Evolutionary conservation across 1,284 basidiomycete species (phyloP).

Genomic region (Ganoderma lucidum): DNA sequence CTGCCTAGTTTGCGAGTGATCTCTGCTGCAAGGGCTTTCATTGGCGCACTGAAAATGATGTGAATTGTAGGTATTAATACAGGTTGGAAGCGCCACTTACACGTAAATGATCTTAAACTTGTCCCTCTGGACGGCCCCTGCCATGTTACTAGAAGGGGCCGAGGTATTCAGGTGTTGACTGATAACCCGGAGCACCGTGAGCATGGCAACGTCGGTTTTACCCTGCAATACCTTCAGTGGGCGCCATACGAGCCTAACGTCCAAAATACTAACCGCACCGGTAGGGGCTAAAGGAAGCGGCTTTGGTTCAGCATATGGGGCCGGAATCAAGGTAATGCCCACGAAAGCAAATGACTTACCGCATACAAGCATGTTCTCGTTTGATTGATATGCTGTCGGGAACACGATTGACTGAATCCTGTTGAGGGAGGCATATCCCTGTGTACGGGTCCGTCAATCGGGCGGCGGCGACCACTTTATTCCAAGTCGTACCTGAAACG

Average conservation of each 20-base stretch:
- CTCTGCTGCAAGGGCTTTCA: constrained; percentile 98
- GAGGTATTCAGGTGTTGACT: constrained; percentile 67
- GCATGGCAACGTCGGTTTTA: constrained; percentile 99
- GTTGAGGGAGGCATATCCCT: constrained; percentile 92
- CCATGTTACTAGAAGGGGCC: constrained; percentile 46
- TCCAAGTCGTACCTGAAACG: constrained; percentile 76
- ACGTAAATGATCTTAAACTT: constrained; percentile 99
- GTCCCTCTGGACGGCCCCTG: constrained; percentile 69
- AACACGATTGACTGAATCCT: constrained; percentile 97
- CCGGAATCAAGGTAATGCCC: not conserved
- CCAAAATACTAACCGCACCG: constrained; percentile 77
- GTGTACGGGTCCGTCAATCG: not conserved
- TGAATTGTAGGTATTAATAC: not conserved
- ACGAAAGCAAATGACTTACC: constrained; percentile 58
- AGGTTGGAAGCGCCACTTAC: constrained; percentile 48
- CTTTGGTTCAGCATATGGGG: not conserved
- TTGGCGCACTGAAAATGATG: constrained; percentile 76
- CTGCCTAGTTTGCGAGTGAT: constrained; percentile 94
- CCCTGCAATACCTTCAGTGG: constrained; percentile 61
- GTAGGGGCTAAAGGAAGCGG: constrained; percentile 77
- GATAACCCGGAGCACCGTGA: constrained; percentile 91
- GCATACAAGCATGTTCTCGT: constrained; percentile 97
- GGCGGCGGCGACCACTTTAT: not conserved
- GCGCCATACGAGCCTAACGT: not conserved
- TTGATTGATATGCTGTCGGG: constrained; percentile 91